These are phyloP conservation scores for Penicillium occitanis DNA, from an alignment of 2,329 filamentous ascomycete genomes.

Conservation along the genomic window DNA sequence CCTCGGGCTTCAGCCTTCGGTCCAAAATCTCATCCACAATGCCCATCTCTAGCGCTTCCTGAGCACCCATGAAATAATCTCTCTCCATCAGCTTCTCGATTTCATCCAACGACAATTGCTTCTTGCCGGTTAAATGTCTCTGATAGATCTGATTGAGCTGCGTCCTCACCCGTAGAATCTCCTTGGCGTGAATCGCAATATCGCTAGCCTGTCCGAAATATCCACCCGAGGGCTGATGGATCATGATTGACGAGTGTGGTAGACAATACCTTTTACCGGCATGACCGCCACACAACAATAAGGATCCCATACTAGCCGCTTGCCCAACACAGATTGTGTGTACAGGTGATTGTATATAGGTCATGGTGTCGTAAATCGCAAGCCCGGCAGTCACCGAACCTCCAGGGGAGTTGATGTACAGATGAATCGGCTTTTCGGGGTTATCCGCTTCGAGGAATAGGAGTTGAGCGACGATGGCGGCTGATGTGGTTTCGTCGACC, in stretches of 20 bases:
- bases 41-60: constrained; percentile 84
- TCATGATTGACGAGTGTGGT: constrained; percentile 94
- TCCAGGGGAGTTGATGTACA: constrained; percentile 97
- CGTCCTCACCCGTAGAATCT: constrained; percentile 82
- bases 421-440: constrained; percentile 88
- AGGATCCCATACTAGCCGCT: constrained; percentile 90
- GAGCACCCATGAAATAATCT: constrained; percentile 87
- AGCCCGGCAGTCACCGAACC: constrained; percentile 81
- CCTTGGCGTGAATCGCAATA: constrained; percentile 95
- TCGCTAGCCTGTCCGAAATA: constrained; percentile 69
- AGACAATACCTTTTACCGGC: constrained; percentile 82
- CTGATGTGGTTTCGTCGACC: constrained; percentile 85
- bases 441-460: constrained; percentile 98
- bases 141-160: constrained; percentile 90
- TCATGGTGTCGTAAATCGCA: constrained; percentile 98
- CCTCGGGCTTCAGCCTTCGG: constrained; percentile 36
- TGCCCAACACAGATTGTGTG: constrained; percentile 94
- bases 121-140: constrained; percentile 70
- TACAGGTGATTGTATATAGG: constrained; percentile 89
- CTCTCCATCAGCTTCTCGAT: constrained; percentile 96
- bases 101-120: constrained; percentile 71
- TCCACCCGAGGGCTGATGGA: constrained; percentile 87
- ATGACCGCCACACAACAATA: constrained; percentile 82
- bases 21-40: constrained; percentile 87
- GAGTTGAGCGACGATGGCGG: constrained; percentile 92